Evolutionary conservation across 2,329 filamentous ascomycete genomes (phyloP), one percentile per base, ranked within the genome.

Genomic region (Cephalotrichum gorgonifer): DNA sequence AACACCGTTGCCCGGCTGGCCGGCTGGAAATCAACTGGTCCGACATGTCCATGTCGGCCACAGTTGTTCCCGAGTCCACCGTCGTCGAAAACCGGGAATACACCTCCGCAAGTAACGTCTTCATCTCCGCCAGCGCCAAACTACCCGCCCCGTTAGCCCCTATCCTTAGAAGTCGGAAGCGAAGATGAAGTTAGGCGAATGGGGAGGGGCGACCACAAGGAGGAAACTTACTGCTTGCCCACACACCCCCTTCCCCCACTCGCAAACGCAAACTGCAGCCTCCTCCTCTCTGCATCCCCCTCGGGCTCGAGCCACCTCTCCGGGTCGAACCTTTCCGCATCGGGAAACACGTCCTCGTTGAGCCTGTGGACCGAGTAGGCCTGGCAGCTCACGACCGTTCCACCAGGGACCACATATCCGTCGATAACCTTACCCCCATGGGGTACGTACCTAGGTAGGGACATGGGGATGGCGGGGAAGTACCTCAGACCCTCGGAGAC

Each of bases 231-330:
- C 81, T 85, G 78, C 56, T 79, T 81, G 3, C 80, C 81, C 23
- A 81, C 74, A 53, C 83, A 86, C 1, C 80, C 81, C 55, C 83
- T 67, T 0, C 79, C 81, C 4, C 83, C 83, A 44, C 70, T 76
- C 6, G 79, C 75, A 66, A 86, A 85, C 0, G 83, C 76, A 67
- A 84, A 85, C 57, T 83, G 77, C 7, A 78, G 58, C 41, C 77
- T 68, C 55, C 77, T 77, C 50, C 79, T 71, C 57, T 91, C 85
- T 51, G 84, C 75, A 56, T 91, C 87, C 2, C 86, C 88, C 43
- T 83, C 75, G 8, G 76, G 73, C 15, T 75, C 79, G 54, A 95
- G 77, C 90, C 90, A 96, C 55, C 91, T 76, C 50, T 91, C 86
- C 0, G 90, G 90, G 46, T 83, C 73, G 60, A 90, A 96, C 6